Evolutionary conservation across 2,329 filamentous ascomycete genomes (phyloP).

Genomic region (Verticillium zaregamsianum): DNA sequence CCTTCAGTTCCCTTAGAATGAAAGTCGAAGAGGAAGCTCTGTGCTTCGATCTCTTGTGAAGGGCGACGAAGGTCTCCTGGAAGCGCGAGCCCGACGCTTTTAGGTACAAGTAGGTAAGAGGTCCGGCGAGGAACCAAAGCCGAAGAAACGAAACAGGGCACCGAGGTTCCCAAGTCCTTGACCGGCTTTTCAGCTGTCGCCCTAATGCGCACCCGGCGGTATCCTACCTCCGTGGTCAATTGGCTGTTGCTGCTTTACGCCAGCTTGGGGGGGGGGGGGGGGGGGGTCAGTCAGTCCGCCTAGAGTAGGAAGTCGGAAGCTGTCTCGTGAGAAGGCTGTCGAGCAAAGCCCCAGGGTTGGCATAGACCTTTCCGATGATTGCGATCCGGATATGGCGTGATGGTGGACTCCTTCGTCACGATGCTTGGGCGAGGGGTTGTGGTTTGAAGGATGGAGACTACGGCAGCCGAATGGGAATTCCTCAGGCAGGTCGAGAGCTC

Average conservation of each 20-base stretch:
- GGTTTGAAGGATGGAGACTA: not conserved
- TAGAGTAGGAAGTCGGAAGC: not conserved
- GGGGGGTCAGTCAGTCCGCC: not conserved
- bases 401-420: not conserved
- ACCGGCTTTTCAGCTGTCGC: not conserved
- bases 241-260: not conserved
- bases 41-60: constrained; percentile 41
- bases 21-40: constrained; percentile 59
- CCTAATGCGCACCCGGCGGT: not conserved
- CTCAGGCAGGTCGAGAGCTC: not conserved
- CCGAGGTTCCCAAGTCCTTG: constrained; percentile 9
- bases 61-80: not conserved
- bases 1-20: constrained; percentile 15
- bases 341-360: not conserved
- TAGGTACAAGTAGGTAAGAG: not conserved
- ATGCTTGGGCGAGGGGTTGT: not conserved
- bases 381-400: not conserved
- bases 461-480: not conserved
- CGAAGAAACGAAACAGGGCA: constrained; percentile 11
- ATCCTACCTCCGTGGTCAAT: not conserved
- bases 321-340: not conserved
- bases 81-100: not conserved
- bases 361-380: not conserved
- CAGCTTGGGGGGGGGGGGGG: not conserved
- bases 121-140: constrained; percentile 5